These are phyloP conservation scores for Theobroma grandiflorum DNA, from an alignment of 441 rosid genomes.

Conservation along the genomic window DNA sequence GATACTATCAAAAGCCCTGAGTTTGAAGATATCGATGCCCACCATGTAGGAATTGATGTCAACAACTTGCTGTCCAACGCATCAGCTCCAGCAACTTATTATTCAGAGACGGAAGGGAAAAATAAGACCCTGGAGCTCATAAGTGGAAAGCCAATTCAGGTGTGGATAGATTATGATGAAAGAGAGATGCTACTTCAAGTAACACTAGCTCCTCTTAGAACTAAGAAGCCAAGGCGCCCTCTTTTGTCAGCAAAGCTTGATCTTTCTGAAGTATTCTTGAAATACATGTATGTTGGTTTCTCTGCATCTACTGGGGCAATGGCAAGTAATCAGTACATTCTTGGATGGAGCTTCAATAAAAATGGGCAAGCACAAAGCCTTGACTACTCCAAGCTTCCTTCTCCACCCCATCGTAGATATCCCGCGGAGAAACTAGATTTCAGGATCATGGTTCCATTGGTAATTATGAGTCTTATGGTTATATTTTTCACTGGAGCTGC, in stretches of 20 bases:
- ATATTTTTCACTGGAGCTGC: neutral
- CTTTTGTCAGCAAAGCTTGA: slow-evolving; percentile 35
- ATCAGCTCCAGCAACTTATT: slow-evolving; percentile 35
- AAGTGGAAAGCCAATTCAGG: slow-evolving; percentile 33
- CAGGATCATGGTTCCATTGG: neutral
- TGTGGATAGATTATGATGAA: slow-evolving; percentile 44
- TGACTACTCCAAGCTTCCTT: slow-evolving; percentile 30
- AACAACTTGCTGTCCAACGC: slow-evolving; percentile 31
- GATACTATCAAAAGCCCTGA: slow-evolving; percentile 24
- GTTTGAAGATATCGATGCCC: slow-evolving; percentile 35
- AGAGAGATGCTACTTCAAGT: slow-evolving; percentile 28
- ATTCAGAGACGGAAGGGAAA: neutral
- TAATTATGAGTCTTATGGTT: slow-evolving; percentile 17
- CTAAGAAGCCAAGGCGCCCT: slow-evolving; percentile 36
- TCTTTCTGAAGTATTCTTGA: slow-evolving; percentile 30
- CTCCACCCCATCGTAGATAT: neutral
- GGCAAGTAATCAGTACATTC: slow-evolving; percentile 29
- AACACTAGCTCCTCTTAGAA: slow-evolving; percentile 31
- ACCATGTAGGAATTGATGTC: slow-evolving; percentile 53
- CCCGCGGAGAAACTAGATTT: neutral
- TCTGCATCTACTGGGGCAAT: slow-evolving; percentile 40
- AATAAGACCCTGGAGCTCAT: slow-evolving; percentile 23
- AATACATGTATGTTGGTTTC: slow-evolving; percentile 47
- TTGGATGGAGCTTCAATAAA: slow-evolving; percentile 42
- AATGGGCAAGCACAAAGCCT: slow-evolving; percentile 32